Evolutionary conservation across 2,329 filamentous ascomycete genomes (phyloP), one percentile per base, ranked within the genome.

Genomic region (Waltergamsia citrina): DNA sequence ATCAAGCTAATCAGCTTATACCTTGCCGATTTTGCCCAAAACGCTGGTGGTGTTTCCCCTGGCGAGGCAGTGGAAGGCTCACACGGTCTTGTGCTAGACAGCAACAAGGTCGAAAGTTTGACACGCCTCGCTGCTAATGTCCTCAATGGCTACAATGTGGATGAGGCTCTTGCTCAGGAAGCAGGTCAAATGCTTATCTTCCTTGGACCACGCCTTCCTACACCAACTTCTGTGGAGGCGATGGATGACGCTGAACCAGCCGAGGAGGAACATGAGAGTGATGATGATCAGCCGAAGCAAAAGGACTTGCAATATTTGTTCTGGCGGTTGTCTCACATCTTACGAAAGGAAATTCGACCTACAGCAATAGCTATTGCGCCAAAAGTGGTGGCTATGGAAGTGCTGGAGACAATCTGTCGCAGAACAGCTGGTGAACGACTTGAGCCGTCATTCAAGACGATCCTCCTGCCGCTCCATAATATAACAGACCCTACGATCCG

Each of bases 161-260:
- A 80, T 12, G 81, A 92, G 48, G 69, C 77, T 8, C 65, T 96
- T n/a, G 84, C 84, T 2, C 69, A 75, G 27, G 85, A 94, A 51
- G 78, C 78, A 10, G 76, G 85, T 4, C 82, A 86, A 43, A 86
- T 94, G 42, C 65, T 94, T 23, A 69, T 90, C 24, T 94, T 94
- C 64, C 65, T 98, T 0, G 85, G 79, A 27, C 75, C 63, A 16
- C 67, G 67, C 38, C 56, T 77, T 11, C 58, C 62, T 14, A 46
- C 50, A 9, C 49, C 52, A 17, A 43, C 48, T 3, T 37, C 41
- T 38, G 69, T 56, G 43, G 51, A 54, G 6, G 63, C 65, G 14
- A 56, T 59, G 7, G 57, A 57, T n/a, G 63, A 64, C 14, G 60
- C 58, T 9, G 54, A 60, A 4, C 54, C 59, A 3, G 59, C 54